Evolutionary conservation across 2,329 filamentous ascomycete species (phyloP).

Genomic region (Cryphonectria carpinicola): DNA sequence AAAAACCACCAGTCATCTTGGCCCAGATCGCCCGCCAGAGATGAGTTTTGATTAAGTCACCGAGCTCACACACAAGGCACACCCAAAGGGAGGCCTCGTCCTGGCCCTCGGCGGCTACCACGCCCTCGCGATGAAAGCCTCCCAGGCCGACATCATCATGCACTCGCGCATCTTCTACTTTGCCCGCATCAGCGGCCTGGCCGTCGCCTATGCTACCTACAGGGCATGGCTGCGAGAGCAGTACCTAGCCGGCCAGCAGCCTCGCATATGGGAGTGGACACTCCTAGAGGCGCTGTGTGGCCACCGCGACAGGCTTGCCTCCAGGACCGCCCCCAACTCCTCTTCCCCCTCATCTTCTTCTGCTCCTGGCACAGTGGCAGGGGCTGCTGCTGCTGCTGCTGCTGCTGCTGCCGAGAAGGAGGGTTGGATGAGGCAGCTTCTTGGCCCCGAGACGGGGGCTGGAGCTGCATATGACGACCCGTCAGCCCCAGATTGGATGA

Average conservation of each 20-base stretch:
- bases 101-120: slow-evolving; percentile 27
- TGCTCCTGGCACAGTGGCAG: not conserved
- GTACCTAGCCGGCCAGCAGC: slow-evolving; percentile 40
- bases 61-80: not conserved
- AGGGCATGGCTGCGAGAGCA: slow-evolving; percentile 61
- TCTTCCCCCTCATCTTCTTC: not conserved
- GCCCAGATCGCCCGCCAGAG: not conserved
- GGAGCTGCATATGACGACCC: slow-evolving; percentile 11
- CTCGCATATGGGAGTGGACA: slow-evolving; percentile 29
- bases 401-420: slow-evolving; percentile 24
- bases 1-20: not conserved
- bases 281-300: slow-evolving; percentile 29
- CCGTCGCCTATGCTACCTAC: slow-evolving; percentile 70
- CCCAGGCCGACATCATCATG: slow-evolving; percentile 30
- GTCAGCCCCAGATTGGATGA: slow-evolving; percentile 48
- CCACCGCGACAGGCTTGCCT: slow-evolving; percentile 32
- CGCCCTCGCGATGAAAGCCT: slow-evolving; percentile 25
- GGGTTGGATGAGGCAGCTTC: slow-evolving; percentile 19
- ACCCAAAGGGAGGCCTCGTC: slow-evolving; percentile 25
- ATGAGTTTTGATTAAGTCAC: not conserved
- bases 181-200: slow-evolving; percentile 50
- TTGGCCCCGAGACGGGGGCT: not conserved
- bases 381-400: slow-evolving; percentile 6
- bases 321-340: not conserved
- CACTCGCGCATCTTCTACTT: slow-evolving; percentile 62